A percentile compares a stretch with the other conserved stretches of the same genome.
Evolutionary conservation across 306 rosid species (phyloP).

Genomic region (Albizia julibrissin): DNA sequence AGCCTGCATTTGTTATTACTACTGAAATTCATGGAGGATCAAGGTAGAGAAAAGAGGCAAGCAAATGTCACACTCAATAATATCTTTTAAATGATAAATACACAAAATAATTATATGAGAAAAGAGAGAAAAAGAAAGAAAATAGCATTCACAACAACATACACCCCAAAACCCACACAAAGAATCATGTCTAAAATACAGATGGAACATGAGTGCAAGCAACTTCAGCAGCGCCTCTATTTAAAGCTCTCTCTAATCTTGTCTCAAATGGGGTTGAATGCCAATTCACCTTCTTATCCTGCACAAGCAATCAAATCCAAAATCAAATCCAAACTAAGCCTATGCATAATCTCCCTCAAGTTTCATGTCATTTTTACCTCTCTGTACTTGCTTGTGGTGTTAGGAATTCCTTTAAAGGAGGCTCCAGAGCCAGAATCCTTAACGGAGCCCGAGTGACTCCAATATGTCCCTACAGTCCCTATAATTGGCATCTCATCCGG

Average conservation of each 20-base stretch:
- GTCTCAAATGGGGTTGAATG: constrained; percentile 66
- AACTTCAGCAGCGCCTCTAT: constrained; percentile 40
- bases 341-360: constrained; percentile 19
- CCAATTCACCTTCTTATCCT: constrained; percentile 69
- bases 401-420: constrained; percentile 69
- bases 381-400: constrained; percentile 63
- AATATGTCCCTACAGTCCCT: constrained; percentile 71
- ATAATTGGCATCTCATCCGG: constrained; percentile 62
- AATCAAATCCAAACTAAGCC: constrained; percentile 39
- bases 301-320: constrained; percentile 37
- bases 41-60: not conserved
- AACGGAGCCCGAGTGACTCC: constrained; percentile 49
- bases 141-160: constrained; percentile 30
- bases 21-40: not conserved
- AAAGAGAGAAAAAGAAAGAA: not conserved
- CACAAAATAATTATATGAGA: constrained; percentile 40
- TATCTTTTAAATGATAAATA: constrained; percentile 15
- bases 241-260: constrained; percentile 64
- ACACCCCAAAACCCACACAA: constrained; percentile 26
- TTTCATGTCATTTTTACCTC: constrained; percentile 56
- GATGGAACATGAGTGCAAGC: constrained; percentile 13
- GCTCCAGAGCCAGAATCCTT: constrained; percentile 51
- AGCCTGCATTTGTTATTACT: not conserved
- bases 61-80: constrained; percentile 20
- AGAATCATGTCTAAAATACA: constrained; percentile 27